phyloP scores from a whole-genome alignment of 2,329 filamentous ascomycete species.

The Ascochyta pisi region DNA sequence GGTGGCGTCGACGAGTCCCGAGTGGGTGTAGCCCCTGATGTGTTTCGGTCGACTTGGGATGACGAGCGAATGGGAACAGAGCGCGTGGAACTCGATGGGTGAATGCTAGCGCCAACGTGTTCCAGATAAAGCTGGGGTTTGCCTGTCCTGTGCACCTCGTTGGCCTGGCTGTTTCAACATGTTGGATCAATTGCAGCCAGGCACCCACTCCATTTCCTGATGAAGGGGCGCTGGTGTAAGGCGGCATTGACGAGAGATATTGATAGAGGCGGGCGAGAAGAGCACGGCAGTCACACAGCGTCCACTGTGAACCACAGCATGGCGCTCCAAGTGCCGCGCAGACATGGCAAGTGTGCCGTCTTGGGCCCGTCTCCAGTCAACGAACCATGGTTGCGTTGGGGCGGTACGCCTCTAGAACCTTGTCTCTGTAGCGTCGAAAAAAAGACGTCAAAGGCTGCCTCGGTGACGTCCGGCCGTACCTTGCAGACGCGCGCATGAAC shows the following conservation, averaged over 20 bases:
- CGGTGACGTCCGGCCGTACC: conserved; percentile 19
- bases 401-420: conserved; percentile 11
- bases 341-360: neutral
- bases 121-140: conserved; percentile 33
- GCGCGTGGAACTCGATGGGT: conserved; percentile 15
- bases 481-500: conserved; percentile 15
- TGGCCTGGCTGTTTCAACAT: conserved; percentile 35
- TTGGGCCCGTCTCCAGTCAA: conserved; percentile 8
- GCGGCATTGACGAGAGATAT: conserved; percentile 25
- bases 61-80: conserved; percentile 22
- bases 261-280: conserved; percentile 13
- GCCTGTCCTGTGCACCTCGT: conserved; percentile 20
- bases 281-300: conserved; percentile 9
- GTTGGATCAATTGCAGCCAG: conserved; percentile 12
- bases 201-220: conserved; percentile 19
- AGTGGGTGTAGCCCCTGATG: conserved; percentile 24
- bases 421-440: conserved; percentile 10
- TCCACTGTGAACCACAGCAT: neutral
- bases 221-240: conserved; percentile 14
- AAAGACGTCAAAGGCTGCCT: conserved; percentile 9
- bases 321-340: neutral
- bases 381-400: conserved; percentile 11
- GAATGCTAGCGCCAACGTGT: conserved; percentile 31
- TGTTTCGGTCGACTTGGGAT: conserved; percentile 20
- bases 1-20: conserved; percentile 10